Conservation (phyloP, 2,329 filamentous ascomycete genomes). For the Gnomoniopsis sp. region DNA sequence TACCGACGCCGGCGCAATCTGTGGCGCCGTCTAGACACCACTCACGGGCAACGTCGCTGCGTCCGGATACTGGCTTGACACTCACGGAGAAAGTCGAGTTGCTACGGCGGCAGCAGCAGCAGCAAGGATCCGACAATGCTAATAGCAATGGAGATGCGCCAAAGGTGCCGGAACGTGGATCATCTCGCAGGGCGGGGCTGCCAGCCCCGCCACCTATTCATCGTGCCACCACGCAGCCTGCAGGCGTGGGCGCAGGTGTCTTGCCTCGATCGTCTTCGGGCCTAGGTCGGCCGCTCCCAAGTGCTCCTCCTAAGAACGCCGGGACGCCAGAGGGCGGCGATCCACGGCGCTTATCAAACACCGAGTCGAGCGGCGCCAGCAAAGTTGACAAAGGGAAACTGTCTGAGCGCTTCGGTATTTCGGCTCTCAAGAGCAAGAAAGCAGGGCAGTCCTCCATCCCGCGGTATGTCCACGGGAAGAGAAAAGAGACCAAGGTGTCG, state of each 20-base stretch:
- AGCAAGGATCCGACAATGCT: slow-evolving; percentile 28
- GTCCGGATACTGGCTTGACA: slow-evolving; percentile 21
- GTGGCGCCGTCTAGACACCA: slow-evolving; percentile 14
- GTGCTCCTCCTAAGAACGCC: slow-evolving; percentile 31
- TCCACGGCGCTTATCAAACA: slow-evolving; percentile 30
- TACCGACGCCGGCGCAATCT: slow-evolving; percentile 10
- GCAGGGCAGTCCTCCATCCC: slow-evolving; percentile 75
- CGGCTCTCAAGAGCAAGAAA: slow-evolving; percentile 60
- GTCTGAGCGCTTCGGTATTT: slow-evolving; percentile 66
- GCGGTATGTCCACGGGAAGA: slow-evolving; percentile 71
- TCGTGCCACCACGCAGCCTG: slow-evolving; percentile 51
- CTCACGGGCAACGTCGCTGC: slow-evolving; percentile 11
- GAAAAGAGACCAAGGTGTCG: slow-evolving; percentile 75
- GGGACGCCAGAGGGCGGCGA: slow-evolving; percentile 29
- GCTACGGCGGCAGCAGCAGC: slow-evolving; percentile 50
- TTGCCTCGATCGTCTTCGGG: slow-evolving; percentile 44
- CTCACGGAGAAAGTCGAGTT: slow-evolving; percentile 48
- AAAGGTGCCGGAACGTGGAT: slow-evolving; percentile 29
- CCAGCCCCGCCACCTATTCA: slow-evolving; percentile 50
- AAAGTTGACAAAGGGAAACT: slow-evolving; percentile 69
- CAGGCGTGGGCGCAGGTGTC: slow-evolving; percentile 41
- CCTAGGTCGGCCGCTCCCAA: slow-evolving; percentile 37
- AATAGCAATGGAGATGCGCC: slow-evolving; percentile 16
- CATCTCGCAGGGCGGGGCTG: slow-evolving; percentile 43
- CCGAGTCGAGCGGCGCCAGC: slow-evolving; percentile 30